Percentiles rank a stretch among this genome's conserved stretches.
These are phyloP conservation scores for Lentinula boryana DNA, from an alignment of 768 basidiomycete genomes.

Conservation along the genomic window DNA sequence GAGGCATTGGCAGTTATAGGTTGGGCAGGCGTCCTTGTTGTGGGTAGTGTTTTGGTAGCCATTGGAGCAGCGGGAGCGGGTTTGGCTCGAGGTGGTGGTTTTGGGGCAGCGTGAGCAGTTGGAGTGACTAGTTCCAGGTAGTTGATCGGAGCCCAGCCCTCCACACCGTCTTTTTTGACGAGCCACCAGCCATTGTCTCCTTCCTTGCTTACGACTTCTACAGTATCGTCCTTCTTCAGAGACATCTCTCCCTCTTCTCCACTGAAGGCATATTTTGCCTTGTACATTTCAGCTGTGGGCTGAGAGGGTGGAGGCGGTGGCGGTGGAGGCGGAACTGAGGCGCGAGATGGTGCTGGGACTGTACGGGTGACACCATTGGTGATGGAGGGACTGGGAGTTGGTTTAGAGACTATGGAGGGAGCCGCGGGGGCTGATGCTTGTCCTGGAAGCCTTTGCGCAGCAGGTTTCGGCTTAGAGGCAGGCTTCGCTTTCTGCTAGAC, in stretches of 20 bases:
- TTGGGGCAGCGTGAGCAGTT: constrained; percentile 56
- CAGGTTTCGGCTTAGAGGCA: constrained; percentile 48
- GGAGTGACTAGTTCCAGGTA: constrained; percentile 80
- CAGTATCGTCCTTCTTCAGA: constrained; percentile 83
- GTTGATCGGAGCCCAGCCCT: constrained; percentile 96
- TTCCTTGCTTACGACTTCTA: constrained; percentile 88
- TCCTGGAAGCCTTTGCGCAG: constrained; percentile 60
- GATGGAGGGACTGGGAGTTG: constrained; percentile 24
- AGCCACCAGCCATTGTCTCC: constrained; percentile 99
- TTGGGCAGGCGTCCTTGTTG: constrained; percentile 26
- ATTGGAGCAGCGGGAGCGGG: constrained; percentile 30
- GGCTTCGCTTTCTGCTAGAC: constrained; percentile 43
- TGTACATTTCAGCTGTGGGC: constrained; percentile 71
- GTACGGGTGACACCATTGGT: constrained; percentile 17
- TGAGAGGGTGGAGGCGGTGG: constrained; percentile 52
- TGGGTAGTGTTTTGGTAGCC: constrained; percentile 25
- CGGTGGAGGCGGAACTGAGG: constrained; percentile 37
- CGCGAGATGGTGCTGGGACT: constrained; percentile 32
- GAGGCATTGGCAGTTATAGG: constrained; percentile 49
- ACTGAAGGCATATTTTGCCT: constrained; percentile 87
- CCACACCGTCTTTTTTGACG: constrained; percentile 71
- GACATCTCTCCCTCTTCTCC: constrained; percentile 92
- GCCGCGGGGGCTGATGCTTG: constrained; percentile 37
- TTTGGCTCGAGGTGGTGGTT: constrained; percentile 57
- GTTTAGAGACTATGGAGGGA: constrained; percentile 19